Evolutionary conservation across 139 green algal genomes (phyloP).

Genomic region (Haematococcus lacustris): DNA sequence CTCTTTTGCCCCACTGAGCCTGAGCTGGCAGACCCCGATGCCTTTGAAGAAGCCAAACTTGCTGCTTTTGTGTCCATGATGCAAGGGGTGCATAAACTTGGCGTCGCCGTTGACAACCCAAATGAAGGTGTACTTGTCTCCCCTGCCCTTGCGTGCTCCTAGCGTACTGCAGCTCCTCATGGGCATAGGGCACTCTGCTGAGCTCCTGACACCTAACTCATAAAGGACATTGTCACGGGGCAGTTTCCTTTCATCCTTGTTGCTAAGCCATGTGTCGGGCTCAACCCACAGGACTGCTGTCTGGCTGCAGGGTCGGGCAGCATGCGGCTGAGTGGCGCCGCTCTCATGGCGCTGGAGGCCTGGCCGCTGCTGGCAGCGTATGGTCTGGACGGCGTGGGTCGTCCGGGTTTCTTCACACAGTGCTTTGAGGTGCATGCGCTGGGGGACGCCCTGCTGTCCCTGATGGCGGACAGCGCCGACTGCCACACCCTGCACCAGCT

Average conservation of each 20-base stretch:
- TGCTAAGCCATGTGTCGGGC: neutral
- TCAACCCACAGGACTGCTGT: no score
- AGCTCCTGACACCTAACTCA: neutral
- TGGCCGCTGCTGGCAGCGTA: constrained; percentile 58
- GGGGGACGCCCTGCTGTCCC: neutral
- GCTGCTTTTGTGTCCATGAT: constrained; percentile 19
- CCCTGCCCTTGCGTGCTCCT: neutral
- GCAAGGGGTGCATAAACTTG: neutral
- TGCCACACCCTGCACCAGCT: constrained; percentile 9
- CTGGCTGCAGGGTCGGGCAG: no score
- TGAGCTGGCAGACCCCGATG: constrained; percentile 24
- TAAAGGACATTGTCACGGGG: no score
- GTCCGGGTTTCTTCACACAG: constrained; percentile 51
- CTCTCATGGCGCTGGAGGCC: constrained; percentile 36
- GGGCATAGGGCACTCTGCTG: constrained; percentile 5
- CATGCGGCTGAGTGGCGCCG: neutral
- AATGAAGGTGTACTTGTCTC: neutral
- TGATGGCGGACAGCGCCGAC: constrained; percentile 6
- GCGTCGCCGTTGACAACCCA: neutral
- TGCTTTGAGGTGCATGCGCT: constrained; percentile 32
- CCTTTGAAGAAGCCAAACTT: constrained; percentile 31
- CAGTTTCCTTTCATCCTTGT: no score
- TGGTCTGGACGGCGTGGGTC: constrained; percentile 49
- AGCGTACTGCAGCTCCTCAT: constrained; percentile 6
- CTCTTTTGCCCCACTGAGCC: constrained; percentile 5